Conservation (phyloP, 352 stramenopile species). For the Pythium brachiatum region DNA sequence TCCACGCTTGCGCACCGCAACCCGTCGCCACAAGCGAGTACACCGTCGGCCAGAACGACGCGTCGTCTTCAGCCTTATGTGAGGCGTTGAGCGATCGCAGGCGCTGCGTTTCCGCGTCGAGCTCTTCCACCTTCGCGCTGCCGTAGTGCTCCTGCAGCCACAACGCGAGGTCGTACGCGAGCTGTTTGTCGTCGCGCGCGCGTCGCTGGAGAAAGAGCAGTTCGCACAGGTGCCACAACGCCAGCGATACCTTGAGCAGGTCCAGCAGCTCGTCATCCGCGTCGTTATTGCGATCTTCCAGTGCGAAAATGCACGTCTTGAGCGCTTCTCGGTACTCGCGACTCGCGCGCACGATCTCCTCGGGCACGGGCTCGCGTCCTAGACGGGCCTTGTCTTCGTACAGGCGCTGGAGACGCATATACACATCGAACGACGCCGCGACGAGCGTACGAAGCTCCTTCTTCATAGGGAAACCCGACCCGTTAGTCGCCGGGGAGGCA, state of each 20-base stretch:
- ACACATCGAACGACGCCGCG: conserved; percentile 61
- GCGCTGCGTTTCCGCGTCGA: conserved; percentile 42
- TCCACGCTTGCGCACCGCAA: conserved; percentile 51
- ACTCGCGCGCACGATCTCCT: conserved; percentile 47
- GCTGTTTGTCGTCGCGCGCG: conserved; percentile 43
- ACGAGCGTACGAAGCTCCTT: conserved; percentile 56
- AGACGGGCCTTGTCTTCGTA: conserved; percentile 15
- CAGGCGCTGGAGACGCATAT: conserved; percentile 30
- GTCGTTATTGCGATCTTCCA: conserved; percentile 45
- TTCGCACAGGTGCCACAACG: conserved; percentile 79
- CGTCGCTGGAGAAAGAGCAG: conserved; percentile 65
- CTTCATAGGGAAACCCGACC: conserved; percentile 35
- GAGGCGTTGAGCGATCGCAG: conserved; percentile 30
- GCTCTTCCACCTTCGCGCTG: conserved; percentile 47
- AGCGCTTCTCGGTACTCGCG: conserved; percentile 71
- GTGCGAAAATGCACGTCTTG: conserved; percentile 59
- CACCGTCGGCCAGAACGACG: conserved; percentile 65
- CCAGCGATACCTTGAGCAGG: conserved; percentile 74
- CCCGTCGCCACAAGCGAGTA: conserved; percentile 54
- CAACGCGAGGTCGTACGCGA: conserved; percentile 66
- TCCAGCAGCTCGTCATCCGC: conserved; percentile 25
- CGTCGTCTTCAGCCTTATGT: conserved; percentile 38
- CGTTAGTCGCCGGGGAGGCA: conserved; percentile 3
- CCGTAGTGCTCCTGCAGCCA: conserved; percentile 83
- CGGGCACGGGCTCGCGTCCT: conserved; percentile 25